Evolutionary conservation across 352 stramenopile species (phyloP), one percentile per base, ranked within the genome.

Genomic region (Phytophthora vignae): DNA sequence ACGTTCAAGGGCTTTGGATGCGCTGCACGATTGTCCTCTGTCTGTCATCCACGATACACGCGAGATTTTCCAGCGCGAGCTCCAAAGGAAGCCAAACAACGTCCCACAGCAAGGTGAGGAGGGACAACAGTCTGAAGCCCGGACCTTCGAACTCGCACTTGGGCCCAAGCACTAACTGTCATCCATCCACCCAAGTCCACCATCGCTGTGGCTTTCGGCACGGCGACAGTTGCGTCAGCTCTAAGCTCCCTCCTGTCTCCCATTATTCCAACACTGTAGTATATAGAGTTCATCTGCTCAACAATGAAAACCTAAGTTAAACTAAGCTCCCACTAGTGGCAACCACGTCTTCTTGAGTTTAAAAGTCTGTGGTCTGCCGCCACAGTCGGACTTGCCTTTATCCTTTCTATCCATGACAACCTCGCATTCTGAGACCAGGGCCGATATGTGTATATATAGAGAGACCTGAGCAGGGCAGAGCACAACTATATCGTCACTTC

Each of bases 11-110:
- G 14, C 49, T 75, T 3, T 75, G 59, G 25, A 70, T 64, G 33
- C 68, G 68, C n/a, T 67, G 36, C n/a, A 58, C 58, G 15, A 71
- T 75, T 50, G 27, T 42, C 0, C 25, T 64, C 9, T 64, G 68
- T 12, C 61, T 75, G 40, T 42, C 49, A 14, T 55, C 65, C 10
- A 73, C 67, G 5, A 55, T 59, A 10, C 53, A 46, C 29, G 53
- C 53, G 8, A 59, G 53, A 27, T n/a, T 59, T 46, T 44, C 40
- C 22, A 57, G 52, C 48, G 29, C 27, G 17, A 59, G 53, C 53
- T 59, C 53, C 53, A 59, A 59, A 48, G 53, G 15, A 31, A 59
- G 53, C n/a, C 53, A 59, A 17, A 14, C 27, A 10, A 59, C 53
- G 14, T 46, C 14, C 29, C 27, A 42, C 29, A 25, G 53, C 53